Evolutionary conservation across 2,329 filamentous ascomycete genomes (phyloP).

Genomic region (Apiospora malaysiana): DNA sequence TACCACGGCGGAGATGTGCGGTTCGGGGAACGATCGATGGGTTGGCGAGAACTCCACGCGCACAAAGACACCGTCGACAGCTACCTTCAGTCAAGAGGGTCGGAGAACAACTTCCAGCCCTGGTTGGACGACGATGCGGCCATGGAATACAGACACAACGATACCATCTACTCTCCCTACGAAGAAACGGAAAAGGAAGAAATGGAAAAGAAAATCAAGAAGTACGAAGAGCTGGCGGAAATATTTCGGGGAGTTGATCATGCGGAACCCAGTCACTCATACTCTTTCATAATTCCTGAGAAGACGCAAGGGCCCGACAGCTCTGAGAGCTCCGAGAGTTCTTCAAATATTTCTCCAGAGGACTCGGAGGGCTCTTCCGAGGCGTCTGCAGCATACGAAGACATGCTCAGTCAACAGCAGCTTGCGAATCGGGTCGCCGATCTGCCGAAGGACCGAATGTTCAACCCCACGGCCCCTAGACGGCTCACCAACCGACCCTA

Average conservation of each 20-base stretch:
- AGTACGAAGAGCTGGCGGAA: neutral
- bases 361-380: no score
- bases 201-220: neutral
- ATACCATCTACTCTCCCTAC: no score
- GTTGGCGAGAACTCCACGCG: conserved; percentile 24
- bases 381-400: no score
- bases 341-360: no score
- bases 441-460: neutral
- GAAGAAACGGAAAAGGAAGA: neutral
- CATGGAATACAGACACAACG: no score
- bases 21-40: conserved; percentile 27
- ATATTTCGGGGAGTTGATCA: neutral
- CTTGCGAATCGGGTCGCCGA: neutral
- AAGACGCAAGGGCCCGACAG: neutral
- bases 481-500: neutral
- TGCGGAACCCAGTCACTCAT: neutral
- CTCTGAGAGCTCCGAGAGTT: neutral
- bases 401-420: neutral
- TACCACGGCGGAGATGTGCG: conserved; percentile 25
- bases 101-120: conserved; percentile 24
- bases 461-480: neutral
- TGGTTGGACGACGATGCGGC: conserved; percentile 20
- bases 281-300: neutral
- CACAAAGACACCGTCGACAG: neutral
- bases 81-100: conserved; percentile 23